Base-by-base conservation (phyloP, 768 basidiomycete species). In the Xerocomellus chrysenteron region DNA sequence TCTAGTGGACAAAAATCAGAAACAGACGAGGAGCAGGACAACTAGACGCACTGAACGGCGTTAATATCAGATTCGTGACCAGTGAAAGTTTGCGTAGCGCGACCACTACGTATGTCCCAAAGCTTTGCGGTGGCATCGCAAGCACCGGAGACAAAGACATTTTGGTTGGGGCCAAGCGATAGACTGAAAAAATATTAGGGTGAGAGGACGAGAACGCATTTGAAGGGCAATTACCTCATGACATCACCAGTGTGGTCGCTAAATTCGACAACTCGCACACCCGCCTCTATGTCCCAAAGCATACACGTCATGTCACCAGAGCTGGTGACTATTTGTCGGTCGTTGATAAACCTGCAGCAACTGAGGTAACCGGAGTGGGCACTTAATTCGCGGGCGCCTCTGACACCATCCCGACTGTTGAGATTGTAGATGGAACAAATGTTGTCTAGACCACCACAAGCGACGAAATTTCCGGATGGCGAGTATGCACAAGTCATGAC, bases 281-380 rank as follows among this genome's bases (percentile, higher is more conserved):
- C 97, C 26, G 94, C 93, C 74, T 99, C 96, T 57, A 99, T 93
- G 74, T 99, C 96, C 96, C 97, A 99, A 30, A 98, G 82, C 95
- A 99, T 98, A 74, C 96, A 99, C 33, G 96, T 97, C 96, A 99
- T 99, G 72, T 99, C 96, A 52, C 96, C 96, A 35, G 95, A 98
- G 65, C 86, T 88, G 36, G 96, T 99, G 60, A 99, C 90, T 67
- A 99, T 99, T 80, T 99, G 96, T 50, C 96, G 84, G 76, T 99
- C 96, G 67, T 94, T 98, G 79, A 99, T 87, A 78, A 99, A 99
- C 42, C 96, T 86, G 77, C 96, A 99, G 80, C 96, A 99, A 67
- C 87, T 90, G 64, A 99, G 89, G 73, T 99, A 99, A 30, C 96
- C 96, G 16, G 95, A 94, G 75, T 99, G 96, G 33, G 96, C 96